Base-by-base conservation (phyloP, 2,329 filamentous ascomycete genomes). In the Sclerotinia trifoliorum region DNA sequence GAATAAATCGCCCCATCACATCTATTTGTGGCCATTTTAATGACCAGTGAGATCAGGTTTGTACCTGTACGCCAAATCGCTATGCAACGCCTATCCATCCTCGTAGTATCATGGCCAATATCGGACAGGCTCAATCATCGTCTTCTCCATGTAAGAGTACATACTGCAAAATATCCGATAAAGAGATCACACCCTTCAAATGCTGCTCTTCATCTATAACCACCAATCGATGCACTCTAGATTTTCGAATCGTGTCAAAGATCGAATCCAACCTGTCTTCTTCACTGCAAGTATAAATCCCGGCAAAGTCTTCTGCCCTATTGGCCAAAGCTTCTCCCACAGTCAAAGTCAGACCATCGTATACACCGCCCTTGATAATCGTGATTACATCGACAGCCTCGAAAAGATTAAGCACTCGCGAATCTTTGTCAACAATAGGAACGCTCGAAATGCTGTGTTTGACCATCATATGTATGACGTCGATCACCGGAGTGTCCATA, bases 371-470 rank as follows among this genome's bases (percentile, higher is more conserved):
- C 80, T 96, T 96, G 80, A 99, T 96, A 75, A 97, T 89, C 0
- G 94, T 90, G 74, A 99, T 97, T 70, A 99, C 94, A 79, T 99
- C 95, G 63, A 99, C 94, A 1, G 95, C 92, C 81, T 99, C 96
- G 76, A 99, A 99, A 15, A 98, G 93, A 76, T 99, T 99, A 71
- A 98, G 87, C 0, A 99, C 88, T 79, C 87, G 82, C 75, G 85
- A 83, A 49, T 93, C 87, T 61, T 86, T 85, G 75, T 98, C 95
- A 67, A 99, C 82, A 68, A 99, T 95, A 13, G 95, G 95, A 48
- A 99, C 91, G 75, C 93, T 96, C 54, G 93, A 97, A 75, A 99
- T 98, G 79, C 93, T 97, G 79, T 91, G 86, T 79, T 93, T 89
- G 65, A 99, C 95, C 83, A 99, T 90, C 79, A 92, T 85, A 77